Conservation (phyloP, 2,329 filamentous ascomycete species). For the Aspergillus carbonarius region DNA sequence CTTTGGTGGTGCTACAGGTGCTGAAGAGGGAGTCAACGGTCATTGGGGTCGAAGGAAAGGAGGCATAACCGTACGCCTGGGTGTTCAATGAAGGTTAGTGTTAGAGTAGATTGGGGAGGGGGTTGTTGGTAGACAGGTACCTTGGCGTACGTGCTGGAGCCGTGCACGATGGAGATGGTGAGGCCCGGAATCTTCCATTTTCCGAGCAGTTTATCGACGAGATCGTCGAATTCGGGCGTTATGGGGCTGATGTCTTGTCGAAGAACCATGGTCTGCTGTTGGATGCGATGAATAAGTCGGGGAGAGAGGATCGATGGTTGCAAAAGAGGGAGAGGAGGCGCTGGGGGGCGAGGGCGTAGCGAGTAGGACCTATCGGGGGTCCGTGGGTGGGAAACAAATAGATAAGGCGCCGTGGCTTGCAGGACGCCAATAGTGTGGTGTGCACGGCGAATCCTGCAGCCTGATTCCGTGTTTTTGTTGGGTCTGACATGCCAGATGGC, state of each 20-base stretch:
- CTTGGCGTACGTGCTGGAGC: conserved; percentile 26
- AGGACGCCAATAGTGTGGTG: neutral
- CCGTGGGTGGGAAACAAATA: neutral
- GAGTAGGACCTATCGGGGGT: neutral
- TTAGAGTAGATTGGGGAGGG: neutral
- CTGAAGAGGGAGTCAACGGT: conserved; percentile 19
- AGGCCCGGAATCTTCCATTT: conserved; percentile 34
- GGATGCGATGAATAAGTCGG: neutral
- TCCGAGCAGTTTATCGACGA: conserved; percentile 21
- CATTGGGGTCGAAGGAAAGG: neutral
- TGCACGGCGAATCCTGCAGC: neutral
- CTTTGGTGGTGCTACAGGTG: conserved; percentile 30
- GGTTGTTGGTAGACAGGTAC: conserved; percentile 6
- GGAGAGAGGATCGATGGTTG: neutral
- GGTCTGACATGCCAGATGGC: no score
- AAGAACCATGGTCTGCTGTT: conserved; percentile 1
- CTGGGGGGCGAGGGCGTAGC: neutral
- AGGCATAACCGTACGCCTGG: neutral
- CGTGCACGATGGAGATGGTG: conserved; percentile 29
- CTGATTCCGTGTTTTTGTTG: no score
- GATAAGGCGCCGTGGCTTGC: neutral
- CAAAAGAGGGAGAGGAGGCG: neutral
- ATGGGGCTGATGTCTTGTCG: conserved; percentile 9
- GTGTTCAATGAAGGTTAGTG: neutral
- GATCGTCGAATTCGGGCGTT: conserved; percentile 17